Evolutionary conservation across 192 early-diverging fungal species (phyloP), one percentile per base, ranked within the genome.

Genomic region (Rhizoclosmatium globosum): DNA sequence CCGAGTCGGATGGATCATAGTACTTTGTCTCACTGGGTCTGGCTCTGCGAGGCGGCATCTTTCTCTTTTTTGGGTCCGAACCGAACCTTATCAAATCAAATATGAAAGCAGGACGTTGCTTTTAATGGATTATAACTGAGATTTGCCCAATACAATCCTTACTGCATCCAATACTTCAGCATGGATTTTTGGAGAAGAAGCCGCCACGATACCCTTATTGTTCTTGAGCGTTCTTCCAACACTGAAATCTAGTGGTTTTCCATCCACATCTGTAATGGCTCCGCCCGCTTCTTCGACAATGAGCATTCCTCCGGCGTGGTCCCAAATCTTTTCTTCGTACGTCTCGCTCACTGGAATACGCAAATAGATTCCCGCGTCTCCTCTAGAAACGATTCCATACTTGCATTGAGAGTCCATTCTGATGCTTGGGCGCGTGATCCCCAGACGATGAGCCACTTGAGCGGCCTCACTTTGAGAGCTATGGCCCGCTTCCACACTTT

Each of bases 301-400:
- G 9, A 99, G 83, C 73, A 89, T 89, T 19, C 98, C 98, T 2
- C 93, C 93, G 47, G 94, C 98, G 85, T 99, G 98, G 83, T 99
- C 98, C 98, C 98, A 99, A 81, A 98, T 99, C 88, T 98, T 99
- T 77, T 99, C 98, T 57, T 92, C 89, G 80, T 99, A 99, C 23
- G 89, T 88, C 1, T 83, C 89, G 58, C 88, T 88, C 56, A 89
- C 89, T 4, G 96, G 96, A 38, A 99, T 69, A 42, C 98, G 85
- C 56, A 99, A 84, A 76, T 98, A 98, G 44, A 99, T 95, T 58
- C 94, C 92, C 1, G 96, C 97, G 85, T 99, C 94, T 43, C 97
- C 98, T 68, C 97, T 86, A 2, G 96, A 88, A 13, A 99, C 84
- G 4, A 94, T 90, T 57, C 90, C 94, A 79, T 99, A 99, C 84